phyloP scores from a whole-genome alignment of 2,329 filamentous ascomycete species.

The Xylariaceae sp. region DNA sequence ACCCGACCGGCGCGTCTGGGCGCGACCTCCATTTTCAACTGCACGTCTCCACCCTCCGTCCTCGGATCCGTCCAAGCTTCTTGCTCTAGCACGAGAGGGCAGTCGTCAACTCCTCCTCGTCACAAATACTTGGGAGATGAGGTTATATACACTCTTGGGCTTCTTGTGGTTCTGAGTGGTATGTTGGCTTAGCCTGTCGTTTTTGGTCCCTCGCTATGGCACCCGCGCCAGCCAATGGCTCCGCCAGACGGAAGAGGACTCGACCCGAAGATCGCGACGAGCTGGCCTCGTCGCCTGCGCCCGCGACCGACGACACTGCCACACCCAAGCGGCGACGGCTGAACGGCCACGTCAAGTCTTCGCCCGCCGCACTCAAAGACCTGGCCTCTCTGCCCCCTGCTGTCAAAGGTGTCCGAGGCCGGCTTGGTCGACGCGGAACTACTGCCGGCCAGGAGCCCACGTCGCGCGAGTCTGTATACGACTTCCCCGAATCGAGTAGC shows the following conservation, averaged over 20 bases:
- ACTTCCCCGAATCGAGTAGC: constrained; percentile 12
- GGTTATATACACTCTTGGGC: no score
- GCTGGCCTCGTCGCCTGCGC: constrained; percentile 13
- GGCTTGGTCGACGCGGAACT: constrained; percentile 4
- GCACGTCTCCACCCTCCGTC: no score
- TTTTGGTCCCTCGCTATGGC: no score
- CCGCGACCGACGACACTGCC: constrained; percentile 11
- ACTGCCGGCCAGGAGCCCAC: constrained; percentile 5
- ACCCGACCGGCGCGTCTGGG: no score
- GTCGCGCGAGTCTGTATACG: constrained; percentile 9
- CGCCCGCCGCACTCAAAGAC: constrained; percentile 17
- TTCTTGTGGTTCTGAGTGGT: no score
- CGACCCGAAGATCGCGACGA: constrained; percentile 16
- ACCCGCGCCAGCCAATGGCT: no score
- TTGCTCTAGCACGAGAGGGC: no score
- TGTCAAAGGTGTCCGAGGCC: constrained; percentile 11
- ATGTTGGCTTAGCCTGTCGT: no score
- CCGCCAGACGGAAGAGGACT: constrained; percentile 19
- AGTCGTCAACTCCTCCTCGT: no score
- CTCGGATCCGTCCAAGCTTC: no score
- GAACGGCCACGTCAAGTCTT: constrained; percentile 11
- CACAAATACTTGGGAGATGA: no score
- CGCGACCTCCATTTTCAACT: no score
- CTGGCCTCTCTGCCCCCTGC: constrained; percentile 17
- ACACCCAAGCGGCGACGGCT: constrained; percentile 17